Conservation (phyloP, 2,329 filamentous ascomycete species). For the Xylariaceae sp. region DNA sequence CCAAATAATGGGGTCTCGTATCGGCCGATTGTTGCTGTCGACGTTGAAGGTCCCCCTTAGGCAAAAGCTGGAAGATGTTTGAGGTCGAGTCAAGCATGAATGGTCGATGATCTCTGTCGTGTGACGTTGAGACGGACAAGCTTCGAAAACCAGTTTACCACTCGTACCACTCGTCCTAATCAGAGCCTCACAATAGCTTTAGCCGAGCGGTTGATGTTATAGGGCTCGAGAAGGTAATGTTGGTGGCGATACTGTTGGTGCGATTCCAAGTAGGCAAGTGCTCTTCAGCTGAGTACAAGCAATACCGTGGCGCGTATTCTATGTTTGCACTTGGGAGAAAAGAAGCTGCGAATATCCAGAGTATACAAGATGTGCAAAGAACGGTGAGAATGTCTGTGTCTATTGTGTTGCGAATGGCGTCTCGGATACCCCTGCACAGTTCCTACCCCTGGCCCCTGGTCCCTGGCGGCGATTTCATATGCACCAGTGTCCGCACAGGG, state of each 20-base stretch:
- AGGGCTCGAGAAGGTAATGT: too few relatives aligned
- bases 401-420: constrained; percentile 39
- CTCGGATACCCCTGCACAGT: constrained; percentile 31
- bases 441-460: constrained; percentile 13
- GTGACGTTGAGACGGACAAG: constrained; percentile 4
- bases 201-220: too few relatives aligned
- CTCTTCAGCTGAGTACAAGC: too few relatives aligned
- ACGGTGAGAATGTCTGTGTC: constrained; percentile 27
- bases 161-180: constrained; percentile 10
- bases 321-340: constrained; percentile 18
- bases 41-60: background rate
- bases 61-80: constrained; percentile 7
- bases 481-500: constrained; percentile 22
- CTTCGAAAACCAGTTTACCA: constrained; percentile 12
- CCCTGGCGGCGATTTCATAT: constrained; percentile 25
- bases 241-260: too few relatives aligned
- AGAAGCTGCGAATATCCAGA: constrained; percentile 27
- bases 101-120: constrained; percentile 10
- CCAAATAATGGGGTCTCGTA: too few relatives aligned
- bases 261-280: too few relatives aligned
- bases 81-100: constrained; percentile 2
- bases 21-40: background rate
- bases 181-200: constrained; percentile 9
- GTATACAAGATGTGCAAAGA: constrained; percentile 25
- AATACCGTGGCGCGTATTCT: too few relatives aligned